Evolutionary conservation across 2,329 filamentous ascomycete species (phyloP).

Genomic region (Penicillium concentricum): DNA sequence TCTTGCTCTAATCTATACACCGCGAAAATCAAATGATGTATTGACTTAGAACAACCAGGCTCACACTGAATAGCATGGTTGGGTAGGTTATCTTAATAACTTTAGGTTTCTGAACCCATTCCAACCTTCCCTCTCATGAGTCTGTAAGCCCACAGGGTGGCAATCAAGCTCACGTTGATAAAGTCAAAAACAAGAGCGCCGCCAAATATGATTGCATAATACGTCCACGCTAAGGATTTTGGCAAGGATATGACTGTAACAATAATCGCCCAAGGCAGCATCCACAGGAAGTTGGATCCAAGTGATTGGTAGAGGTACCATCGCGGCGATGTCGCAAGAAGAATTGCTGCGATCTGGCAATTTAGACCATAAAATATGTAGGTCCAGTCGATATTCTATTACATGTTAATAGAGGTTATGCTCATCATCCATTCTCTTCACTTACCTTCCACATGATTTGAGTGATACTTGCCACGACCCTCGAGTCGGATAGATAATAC

Average conservation of each 20-base stretch:
- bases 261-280: constrained; percentile 69
- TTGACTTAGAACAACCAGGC: too few species aligned
- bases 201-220: constrained; percentile 23
- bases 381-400: constrained; percentile 10
- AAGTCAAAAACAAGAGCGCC: constrained; percentile 25
- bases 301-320: constrained; percentile 71
- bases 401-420: constrained; percentile 45
- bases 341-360: constrained; percentile 59
- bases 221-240: constrained; percentile 19
- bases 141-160: constrained; percentile 9
- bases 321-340: constrained; percentile 62
- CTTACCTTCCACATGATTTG: constrained; percentile 62
- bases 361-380: constrained; percentile 17
- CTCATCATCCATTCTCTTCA: constrained; percentile 40
- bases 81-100: background rate
- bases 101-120: background rate
- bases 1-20: background rate
- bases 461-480: constrained; percentile 59
- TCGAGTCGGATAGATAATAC: constrained; percentile 58
- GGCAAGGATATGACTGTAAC: constrained; percentile 12
- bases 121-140: constrained; percentile 6
- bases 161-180: constrained; percentile 10
- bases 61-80: background rate
- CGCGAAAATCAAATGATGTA: too few species aligned
- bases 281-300: constrained; percentile 65